Conservation (phyloP, 371 early-diverging fungal genomes). For the Mortierella sp. region DNA sequence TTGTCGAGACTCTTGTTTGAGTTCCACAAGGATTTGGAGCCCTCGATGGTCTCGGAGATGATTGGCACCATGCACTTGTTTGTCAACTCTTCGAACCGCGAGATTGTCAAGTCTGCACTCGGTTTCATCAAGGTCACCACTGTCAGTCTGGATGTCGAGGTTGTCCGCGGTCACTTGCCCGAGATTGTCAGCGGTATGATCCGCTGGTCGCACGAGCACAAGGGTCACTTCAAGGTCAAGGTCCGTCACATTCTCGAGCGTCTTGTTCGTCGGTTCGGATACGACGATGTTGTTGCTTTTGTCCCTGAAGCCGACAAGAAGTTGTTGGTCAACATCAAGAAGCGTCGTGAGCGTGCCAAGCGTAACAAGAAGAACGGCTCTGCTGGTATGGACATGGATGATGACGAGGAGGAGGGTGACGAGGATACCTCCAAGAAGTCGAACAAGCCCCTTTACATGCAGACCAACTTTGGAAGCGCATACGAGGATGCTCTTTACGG, state of each 20-base stretch:
- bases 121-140: conserved; percentile 95
- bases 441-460: conserved; percentile 43
- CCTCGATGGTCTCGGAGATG: conserved; percentile 74
- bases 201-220: conserved; percentile 88
- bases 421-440: conserved; percentile 62
- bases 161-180: conserved; percentile 76
- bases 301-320: conserved; percentile 93
- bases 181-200: conserved; percentile 77
- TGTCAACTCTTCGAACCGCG: conserved; percentile 86
- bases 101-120: conserved; percentile 91
- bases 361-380: conserved; percentile 70
- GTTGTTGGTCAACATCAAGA: conserved; percentile 92
- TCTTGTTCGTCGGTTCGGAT: conserved; percentile 86
- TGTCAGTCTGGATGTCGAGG: conserved; percentile 79
- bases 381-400: conserved; percentile 59
- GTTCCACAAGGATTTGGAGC: conserved; percentile 79
- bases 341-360: conserved; percentile 90
- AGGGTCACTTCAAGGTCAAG: conserved; percentile 89
- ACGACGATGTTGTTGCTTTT: conserved; percentile 81
- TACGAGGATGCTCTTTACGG: conserved; percentile 94
- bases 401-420: conserved; percentile 66
- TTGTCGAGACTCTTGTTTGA: conserved; percentile 91
- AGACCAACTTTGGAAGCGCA: conserved; percentile 72
- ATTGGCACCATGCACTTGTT: conserved; percentile 80
- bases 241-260: conserved; percentile 95